Evolutionary conservation across 495 filamentous ascomycete species (phyloP), one percentile per base, ranked within the genome.

Genomic region (Xanthoparmelia taractica): DNA sequence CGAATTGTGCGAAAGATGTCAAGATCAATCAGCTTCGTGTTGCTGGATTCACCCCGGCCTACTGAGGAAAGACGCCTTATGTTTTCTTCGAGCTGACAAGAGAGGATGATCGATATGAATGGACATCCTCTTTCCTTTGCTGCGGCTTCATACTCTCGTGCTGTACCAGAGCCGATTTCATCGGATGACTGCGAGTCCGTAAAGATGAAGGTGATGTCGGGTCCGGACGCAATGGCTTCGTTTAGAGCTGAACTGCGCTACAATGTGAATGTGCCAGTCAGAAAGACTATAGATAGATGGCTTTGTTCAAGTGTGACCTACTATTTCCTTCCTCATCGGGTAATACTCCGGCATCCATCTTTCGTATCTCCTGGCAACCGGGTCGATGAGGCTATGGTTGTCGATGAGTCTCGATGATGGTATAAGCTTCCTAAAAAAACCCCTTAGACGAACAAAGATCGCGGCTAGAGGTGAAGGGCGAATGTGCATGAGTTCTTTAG

Each of bases 301-400:
- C 0, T 18, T 5, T 5, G 34, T 36, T 31, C 20, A 1, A 18
- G 41, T 12, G 23, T 57, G 23, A 41, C 60, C 45, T 55, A 57
- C 60, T 6, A 63, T 40, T 8, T 17, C 25, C 2, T 40, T 43
- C 3, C 60, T 27, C 37, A 63, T 31, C 1, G 37, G 23, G 20
- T 63, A 40, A 25, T 63, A 63, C 18, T 63, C 52, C 18, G 50
- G 50, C 61, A 63, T 58, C 31, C 15, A 57, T 25, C 52, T 17
- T 15, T 63, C 61, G 29, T 57, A 63, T 29, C 43, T 40, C 3
- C 31, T 56, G 20, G 61, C 61, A 20, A 57, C 61, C 50, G 61
- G 61, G 34, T 58, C 37, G 38, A 63, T 63, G 33, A 63, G 48
- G 23, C 33, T 27, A 38, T 63, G 61, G 38, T 63, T 63, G 38